These are phyloP conservation scores for Colletotrichum chrysophilum DNA, from an alignment of 2,329 filamentous ascomycete genomes.

Conservation along the genomic window DNA sequence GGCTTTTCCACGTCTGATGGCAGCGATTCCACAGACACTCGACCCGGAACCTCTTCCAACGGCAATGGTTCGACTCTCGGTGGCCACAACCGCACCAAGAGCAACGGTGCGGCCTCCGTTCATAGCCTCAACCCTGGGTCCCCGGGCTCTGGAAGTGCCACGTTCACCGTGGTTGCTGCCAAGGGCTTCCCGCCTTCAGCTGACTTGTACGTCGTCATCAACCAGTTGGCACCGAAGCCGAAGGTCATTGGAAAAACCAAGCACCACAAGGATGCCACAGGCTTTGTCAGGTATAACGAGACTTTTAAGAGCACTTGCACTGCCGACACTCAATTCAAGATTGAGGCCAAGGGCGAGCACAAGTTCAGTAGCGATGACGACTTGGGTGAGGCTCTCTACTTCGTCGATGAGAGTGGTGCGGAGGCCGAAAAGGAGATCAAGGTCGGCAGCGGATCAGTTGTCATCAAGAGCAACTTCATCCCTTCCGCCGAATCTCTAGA, in stretches of 20 bases:
- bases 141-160: conserved; percentile 75
- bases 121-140: conserved; percentile 66
- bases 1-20: conserved; percentile 32
- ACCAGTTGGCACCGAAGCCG: conserved; percentile 68
- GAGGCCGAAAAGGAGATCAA: conserved; percentile 75
- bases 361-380: conserved; percentile 84
- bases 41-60: conserved; percentile 40
- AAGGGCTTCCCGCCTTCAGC: conserved; percentile 76
- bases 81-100: conserved; percentile 58
- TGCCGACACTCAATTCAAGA: conserved; percentile 84
- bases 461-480: conserved; percentile 76
- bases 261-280: conserved; percentile 76
- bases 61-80: conserved; percentile 27
- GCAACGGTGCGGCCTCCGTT: conserved; percentile 69
- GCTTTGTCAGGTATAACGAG: conserved; percentile 75
- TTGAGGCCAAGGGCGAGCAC: conserved; percentile 85
- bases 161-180: conserved; percentile 80
- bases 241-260: conserved; percentile 94
- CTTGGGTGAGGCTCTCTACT: conserved; percentile 86
- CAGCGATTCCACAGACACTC: conserved; percentile 25
- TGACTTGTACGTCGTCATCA: conserved; percentile 80
- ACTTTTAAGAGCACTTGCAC: conserved; percentile 79
- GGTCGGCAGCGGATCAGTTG: conserved; percentile 75
- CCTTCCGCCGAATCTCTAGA: conserved; percentile 41
- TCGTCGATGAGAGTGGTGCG: conserved; percentile 80